Conservation (phyloP, 495 filamentous ascomycete species). For the Neurospora cerealis region DNA sequence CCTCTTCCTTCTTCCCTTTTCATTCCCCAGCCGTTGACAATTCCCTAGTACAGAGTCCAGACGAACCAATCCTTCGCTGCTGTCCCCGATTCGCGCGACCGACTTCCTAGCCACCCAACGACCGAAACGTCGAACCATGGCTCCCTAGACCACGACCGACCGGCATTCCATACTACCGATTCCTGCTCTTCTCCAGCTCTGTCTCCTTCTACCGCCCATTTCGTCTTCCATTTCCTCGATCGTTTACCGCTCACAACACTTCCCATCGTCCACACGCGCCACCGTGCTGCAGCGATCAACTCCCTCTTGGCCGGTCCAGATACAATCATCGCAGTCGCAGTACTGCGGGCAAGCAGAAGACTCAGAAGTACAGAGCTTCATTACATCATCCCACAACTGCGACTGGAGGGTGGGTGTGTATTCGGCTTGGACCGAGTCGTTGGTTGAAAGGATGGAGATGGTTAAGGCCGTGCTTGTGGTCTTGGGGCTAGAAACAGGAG, state of each 20-base stretch:
- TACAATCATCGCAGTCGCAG: background rate
- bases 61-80: background rate
- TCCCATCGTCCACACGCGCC: background rate
- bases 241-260: background rate
- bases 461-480: background rate
- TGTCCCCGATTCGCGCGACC: background rate
- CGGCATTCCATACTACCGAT: background rate
- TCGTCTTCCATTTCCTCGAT: background rate
- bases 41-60: too few relatives aligned
- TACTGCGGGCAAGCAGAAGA: fast-evolving
- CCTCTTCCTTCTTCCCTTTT: too few relatives aligned
- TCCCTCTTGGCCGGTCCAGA: background rate
- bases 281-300: background rate
- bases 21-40: too few relatives aligned
- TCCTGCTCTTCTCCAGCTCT: background rate
- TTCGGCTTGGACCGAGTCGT: background rate
- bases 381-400: background rate
- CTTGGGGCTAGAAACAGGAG: background rate
- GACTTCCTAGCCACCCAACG: background rate
- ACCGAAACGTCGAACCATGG: background rate
- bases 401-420: background rate
- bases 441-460: background rate
- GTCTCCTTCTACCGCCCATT: background rate
- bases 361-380: background rate
- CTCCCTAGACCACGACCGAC: background rate